Conservation (phyloP, 257 asterid genomes). For the Penstemon newberryi region DNA sequence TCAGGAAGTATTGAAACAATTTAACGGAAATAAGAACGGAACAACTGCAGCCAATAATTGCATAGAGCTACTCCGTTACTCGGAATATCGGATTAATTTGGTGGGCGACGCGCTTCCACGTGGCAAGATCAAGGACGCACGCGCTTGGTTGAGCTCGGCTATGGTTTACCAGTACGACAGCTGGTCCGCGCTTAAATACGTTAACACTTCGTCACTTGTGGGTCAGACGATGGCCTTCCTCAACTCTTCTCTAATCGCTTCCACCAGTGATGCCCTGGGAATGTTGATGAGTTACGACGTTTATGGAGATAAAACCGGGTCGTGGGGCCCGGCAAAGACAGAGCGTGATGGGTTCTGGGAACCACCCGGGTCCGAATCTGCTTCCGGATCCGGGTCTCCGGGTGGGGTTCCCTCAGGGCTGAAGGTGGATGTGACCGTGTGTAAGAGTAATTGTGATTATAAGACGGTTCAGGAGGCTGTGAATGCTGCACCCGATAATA, state of each 20-base stretch:
- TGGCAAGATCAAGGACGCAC: slow-evolving; percentile 50
- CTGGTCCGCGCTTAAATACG: slow-evolving; percentile 59
- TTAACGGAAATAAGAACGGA: slow-evolving; percentile 45
- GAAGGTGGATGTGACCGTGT: slow-evolving; percentile 55
- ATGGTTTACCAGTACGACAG: slow-evolving; percentile 57
- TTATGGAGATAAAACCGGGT: slow-evolving; percentile 40
- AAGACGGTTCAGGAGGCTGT: slow-evolving; percentile 62
- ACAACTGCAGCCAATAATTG: slow-evolving; percentile 46
- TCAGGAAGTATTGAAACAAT: slow-evolving; percentile 30
- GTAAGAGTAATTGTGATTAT: slow-evolving; percentile 44
- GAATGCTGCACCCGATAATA: slow-evolving; percentile 45
- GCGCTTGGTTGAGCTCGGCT: slow-evolving; percentile 73
- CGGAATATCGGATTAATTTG: slow-evolving; percentile 36
- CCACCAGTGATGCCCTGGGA: slow-evolving; percentile 45
- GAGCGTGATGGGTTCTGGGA: slow-evolving; percentile 77
- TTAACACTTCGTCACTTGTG: slow-evolving; percentile 47
- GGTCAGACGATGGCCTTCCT: slow-evolving; percentile 51
- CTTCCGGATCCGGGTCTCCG: not conserved
- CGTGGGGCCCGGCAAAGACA: slow-evolving; percentile 51
- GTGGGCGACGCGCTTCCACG: slow-evolving; percentile 29
- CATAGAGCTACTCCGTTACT: slow-evolving; percentile 44
- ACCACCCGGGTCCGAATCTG: slow-evolving; percentile 16
- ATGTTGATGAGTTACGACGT: slow-evolving; percentile 54
- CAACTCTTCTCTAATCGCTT: slow-evolving; percentile 32
- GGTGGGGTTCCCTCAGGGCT: slow-evolving; percentile 38